Evolutionary conservation across 140 eudicot species (phyloP), one percentile per base, ranked within the genome.

Genomic region (Oenanthe javanica): DNA sequence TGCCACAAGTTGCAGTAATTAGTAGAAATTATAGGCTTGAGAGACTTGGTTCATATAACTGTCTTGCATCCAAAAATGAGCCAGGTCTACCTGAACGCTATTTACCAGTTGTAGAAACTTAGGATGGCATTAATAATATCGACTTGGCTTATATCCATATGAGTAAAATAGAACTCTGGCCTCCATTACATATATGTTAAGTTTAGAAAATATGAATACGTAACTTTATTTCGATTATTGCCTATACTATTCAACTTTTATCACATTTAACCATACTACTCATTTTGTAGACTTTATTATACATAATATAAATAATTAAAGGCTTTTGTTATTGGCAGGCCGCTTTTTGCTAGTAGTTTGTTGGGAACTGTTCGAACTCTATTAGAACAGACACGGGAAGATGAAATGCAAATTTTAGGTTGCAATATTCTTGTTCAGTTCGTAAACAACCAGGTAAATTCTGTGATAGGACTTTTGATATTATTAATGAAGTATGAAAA

Each of bases 391-490:
- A 86, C 96, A 76, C 85, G 40, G 48, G 80, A 86, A 50, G 89
- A 84, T 81, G 96, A 90, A 70, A 80, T 92, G 91, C 92, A 87
- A 86, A 87, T 90, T 80, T 83, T 92, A 79, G 93, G 90, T 81
- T 92, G 97, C 87, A 86, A 81, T 79, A 84, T 89, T 83, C 96
- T 92, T 75, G 92, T 87, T 70, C 87, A 89, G 84, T 92, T 92
- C 70, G 85, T 90, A 83, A 84, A 79, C 61, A 80, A 85, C 85
- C 96, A 92, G 97, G 97, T 90, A 79, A 11, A n/a, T 75, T 19
- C 66, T 66, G 57, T 55, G 16, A 6, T 64, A 19, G 19, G 72
- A 66, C 43, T 59, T 66, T 69, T 78, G 11, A 19, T 57, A 27
- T 77, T 38, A 14, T 52, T 31, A 67, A 40, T 67, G 8, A 46